Conservation (phyloP, 2,329 filamentous ascomycete species). For the Teratosphaeria destructans region DNA sequence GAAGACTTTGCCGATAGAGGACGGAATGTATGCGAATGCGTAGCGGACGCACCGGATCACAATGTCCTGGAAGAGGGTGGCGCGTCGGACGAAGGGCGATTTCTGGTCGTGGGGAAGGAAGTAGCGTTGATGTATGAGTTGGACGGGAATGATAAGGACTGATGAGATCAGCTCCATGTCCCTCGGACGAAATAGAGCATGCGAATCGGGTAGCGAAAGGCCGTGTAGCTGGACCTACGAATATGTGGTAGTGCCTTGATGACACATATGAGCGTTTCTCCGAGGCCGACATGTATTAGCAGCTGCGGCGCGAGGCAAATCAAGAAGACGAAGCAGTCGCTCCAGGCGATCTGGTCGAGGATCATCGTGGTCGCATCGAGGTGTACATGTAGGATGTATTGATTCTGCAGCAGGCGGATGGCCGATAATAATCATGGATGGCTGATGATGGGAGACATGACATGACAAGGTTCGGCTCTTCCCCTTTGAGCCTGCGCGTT, state of each 20-base stretch:
- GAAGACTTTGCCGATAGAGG: conserved; percentile 61
- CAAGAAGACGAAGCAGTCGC: conserved; percentile 67
- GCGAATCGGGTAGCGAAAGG: too few species aligned
- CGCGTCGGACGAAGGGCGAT: conserved; percentile 55
- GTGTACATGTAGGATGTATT: too few species aligned
- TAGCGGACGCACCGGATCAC: conserved; percentile 69
- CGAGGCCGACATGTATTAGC: conserved; percentile 54
- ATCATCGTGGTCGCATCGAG: conserved; percentile 45
- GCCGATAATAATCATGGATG: not conserved
- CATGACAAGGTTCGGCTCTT: not conserved
- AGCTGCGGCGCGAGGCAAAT: conserved; percentile 62
- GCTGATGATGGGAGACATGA: not conserved
- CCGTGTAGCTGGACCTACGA: conserved; percentile 37
- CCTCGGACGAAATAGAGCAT: not conserved
- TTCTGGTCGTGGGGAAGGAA: conserved; percentile 36
- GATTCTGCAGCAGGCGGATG: not conserved
- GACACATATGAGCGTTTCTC: conserved; percentile 47
- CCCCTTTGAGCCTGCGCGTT: not conserved
- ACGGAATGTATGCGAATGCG: conserved; percentile 62
- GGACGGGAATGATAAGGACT: conserved; percentile 50
- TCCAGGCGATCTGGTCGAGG: conserved; percentile 59
- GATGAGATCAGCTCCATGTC: not conserved
- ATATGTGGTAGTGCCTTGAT: conserved; percentile 60
- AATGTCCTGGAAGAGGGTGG: conserved; percentile 66
- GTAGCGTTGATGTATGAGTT: conserved; percentile 50